Conservation (phyloP, 108 stramenopile genomes). For the Nannochloropsis oceanica region DNA sequence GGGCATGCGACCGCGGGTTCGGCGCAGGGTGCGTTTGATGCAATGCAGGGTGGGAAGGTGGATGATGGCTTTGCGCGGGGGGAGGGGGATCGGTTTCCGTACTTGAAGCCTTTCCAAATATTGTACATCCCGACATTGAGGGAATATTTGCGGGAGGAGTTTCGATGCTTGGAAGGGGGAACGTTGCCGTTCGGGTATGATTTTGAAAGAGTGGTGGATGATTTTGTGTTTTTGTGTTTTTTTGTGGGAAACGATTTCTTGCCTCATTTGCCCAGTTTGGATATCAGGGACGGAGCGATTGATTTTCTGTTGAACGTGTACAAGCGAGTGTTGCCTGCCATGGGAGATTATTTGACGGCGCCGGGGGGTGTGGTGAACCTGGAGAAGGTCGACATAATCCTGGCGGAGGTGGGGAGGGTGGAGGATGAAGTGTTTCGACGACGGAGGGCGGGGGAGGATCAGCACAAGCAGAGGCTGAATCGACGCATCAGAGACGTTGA, state of each 20-base stretch:
- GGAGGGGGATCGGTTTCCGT: background rate
- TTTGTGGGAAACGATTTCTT: conserved; percentile 83
- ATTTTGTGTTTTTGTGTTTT: conserved; percentile 96
- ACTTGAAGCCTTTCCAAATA: conserved; percentile 32
- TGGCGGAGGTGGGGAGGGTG: conserved; percentile 77
- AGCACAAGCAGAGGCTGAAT: conserved; percentile 41
- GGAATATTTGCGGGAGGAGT: conserved; percentile 79
- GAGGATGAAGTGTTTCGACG: conserved; percentile 90
- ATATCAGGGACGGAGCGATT: conserved; percentile 89
- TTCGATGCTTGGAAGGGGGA: conserved; percentile 27
- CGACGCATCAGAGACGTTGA: background rate
- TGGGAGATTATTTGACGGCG: conserved; percentile 85
- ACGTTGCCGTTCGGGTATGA: conserved; percentile 43
- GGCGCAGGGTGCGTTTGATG: background rate
- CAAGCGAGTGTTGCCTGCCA: conserved; percentile 68
- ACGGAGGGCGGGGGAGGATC: conserved; percentile 65
- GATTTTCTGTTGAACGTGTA: conserved; percentile 82
- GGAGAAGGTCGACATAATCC: conserved; percentile 70
- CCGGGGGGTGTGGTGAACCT: conserved; percentile 67
- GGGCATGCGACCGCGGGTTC: background rate
- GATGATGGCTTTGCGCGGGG: background rate
- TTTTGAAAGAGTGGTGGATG: conserved; percentile 85
- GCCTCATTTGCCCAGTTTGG: conserved; percentile 70
- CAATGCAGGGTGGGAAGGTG: background rate
- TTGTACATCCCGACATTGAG: conserved; percentile 76